Evolutionary conservation across 1,284 basidiomycete genomes (phyloP).

Genomic region (Athelia psychrophila): DNA sequence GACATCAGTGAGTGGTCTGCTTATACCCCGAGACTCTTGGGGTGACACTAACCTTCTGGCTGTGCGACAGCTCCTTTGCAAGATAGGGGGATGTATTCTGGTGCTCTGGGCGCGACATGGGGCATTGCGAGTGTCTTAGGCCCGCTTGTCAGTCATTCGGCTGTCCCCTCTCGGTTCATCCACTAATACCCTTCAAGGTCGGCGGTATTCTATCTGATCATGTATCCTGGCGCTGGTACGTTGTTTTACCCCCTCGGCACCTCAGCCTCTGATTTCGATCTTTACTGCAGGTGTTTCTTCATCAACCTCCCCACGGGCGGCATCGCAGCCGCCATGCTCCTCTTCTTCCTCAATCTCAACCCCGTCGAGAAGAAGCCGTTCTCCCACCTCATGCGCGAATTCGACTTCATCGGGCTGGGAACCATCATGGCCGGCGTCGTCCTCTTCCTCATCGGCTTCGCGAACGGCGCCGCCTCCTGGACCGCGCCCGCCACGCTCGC

Average conservation of each 20-base stretch:
- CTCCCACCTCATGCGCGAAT: slow-evolving; percentile 30
- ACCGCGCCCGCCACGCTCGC: slow-evolving; percentile 38
- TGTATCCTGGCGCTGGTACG: slow-evolving; percentile 32
- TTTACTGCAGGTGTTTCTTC: slow-evolving; percentile 28
- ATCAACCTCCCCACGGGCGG: slow-evolving; percentile 41
- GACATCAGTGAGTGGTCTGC: slow-evolving; percentile 30
- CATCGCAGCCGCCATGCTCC: slow-evolving; percentile 32
- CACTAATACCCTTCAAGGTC: slow-evolving; percentile 4
- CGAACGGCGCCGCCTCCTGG: slow-evolving; percentile 24
- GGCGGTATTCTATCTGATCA: slow-evolving; percentile 40
- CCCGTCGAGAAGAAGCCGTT: slow-evolving; percentile 28
- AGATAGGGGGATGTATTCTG: slow-evolving; percentile 36
- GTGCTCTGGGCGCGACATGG: slow-evolving; percentile 41
- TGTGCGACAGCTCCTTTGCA: slow-evolving; percentile 2
- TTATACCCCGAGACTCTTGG: slow-evolving; percentile 22
- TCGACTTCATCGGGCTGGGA: slow-evolving; percentile 47
- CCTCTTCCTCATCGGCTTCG: slow-evolving; percentile 42
- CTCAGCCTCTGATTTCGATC: not conserved
- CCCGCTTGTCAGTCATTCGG: slow-evolving; percentile 32
- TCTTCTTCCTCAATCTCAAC: slow-evolving; percentile 30
- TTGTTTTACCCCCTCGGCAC: slow-evolving; percentile 3
- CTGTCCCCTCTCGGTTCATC: not conserved
- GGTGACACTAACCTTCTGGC: not conserved
- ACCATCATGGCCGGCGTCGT: slow-evolving; percentile 44
- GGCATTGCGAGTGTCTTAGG: slow-evolving; percentile 45